Evolutionary conservation across 2,329 filamentous ascomycete species (phyloP).

Genomic region (Diaporthe citrichinensis): DNA sequence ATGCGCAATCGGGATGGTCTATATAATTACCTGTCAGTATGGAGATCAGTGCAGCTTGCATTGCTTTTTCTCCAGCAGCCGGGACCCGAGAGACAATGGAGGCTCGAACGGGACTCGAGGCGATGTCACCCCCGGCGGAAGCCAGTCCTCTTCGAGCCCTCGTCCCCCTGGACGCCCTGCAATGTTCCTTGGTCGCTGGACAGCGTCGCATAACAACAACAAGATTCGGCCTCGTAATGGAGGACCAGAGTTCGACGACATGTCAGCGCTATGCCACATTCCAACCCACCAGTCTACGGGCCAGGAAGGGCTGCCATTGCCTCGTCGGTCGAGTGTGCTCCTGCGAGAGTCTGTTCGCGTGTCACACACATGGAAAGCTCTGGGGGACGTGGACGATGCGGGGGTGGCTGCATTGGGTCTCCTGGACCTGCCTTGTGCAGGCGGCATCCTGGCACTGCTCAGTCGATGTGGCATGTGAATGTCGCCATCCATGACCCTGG

Average conservation of each 20-base stretch:
- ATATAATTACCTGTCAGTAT: slow-evolving; percentile 19
- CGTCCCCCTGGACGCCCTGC: not conserved
- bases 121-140: slow-evolving; percentile 30
- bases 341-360: slow-evolving; percentile 25
- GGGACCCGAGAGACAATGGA: slow-evolving; percentile 25
- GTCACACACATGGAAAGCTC: slow-evolving; percentile 2
- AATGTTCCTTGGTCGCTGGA: not conserved
- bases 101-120: slow-evolving; percentile 21
- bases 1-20: not conserved
- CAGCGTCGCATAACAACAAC: slow-evolving; percentile 12
- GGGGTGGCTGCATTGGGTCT: slow-evolving; percentile 23
- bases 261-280: slow-evolving; percentile 16
- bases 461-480: slow-evolving; percentile 23
- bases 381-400: slow-evolving; percentile 6
- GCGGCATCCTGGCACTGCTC: slow-evolving; percentile 10
- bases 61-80: slow-evolving; percentile 25
- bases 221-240: slow-evolving; percentile 31
- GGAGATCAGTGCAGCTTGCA: slow-evolving; percentile 23
- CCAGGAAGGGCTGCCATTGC: not conserved
- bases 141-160: slow-evolving; percentile 18
- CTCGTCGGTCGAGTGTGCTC: slow-evolving; percentile 3
- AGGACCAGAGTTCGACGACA: slow-evolving; percentile 11
- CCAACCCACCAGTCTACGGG: not conserved
- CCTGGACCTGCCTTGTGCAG: slow-evolving; percentile 7
- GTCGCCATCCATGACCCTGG: slow-evolving; percentile 9